Conservation (phyloP, 345 rosid genomes). For the Populus tremula region DNA sequence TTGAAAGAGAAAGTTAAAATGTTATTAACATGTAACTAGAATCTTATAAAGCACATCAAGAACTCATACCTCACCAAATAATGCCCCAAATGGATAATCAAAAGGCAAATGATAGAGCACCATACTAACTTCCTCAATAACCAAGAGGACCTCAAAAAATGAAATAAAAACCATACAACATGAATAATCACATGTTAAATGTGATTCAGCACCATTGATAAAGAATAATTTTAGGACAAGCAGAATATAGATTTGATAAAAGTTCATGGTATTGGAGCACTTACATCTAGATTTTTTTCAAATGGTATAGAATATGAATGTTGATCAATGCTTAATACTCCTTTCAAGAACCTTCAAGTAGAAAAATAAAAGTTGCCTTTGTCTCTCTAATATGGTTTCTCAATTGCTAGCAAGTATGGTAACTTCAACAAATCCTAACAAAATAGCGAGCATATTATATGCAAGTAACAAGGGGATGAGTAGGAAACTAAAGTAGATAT, state of each 20-base stretch:
- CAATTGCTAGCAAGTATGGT: too few species aligned
- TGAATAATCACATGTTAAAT: not conserved
- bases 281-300: slow-evolving; percentile 82
- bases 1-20: slow-evolving; percentile 38
- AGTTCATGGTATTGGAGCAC: slow-evolving; percentile 22
- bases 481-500: not conserved
- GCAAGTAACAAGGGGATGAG: not conserved
- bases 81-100: not conserved
- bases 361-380: slow-evolving; percentile 15
- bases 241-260: not conserved
- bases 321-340: slow-evolving; percentile 86
- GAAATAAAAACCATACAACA: not conserved
- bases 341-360: slow-evolving; percentile 67
- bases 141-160: not conserved
- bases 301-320: slow-evolving; percentile 70
- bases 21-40: not conserved
- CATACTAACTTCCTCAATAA: not conserved
- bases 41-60: not conserved
- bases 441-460: not conserved
- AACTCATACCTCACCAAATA: not conserved
- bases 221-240: not conserved
- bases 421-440: not conserved
- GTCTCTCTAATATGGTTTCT: too few species aligned
- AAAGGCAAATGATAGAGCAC: not conserved
- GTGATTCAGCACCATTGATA: not conserved